A percentile compares a stretch with the other conserved stretches of the same genome.
Conservation (phyloP, 2,329 filamentous ascomycete species). For the Endoconidiophora polonica region DNA sequence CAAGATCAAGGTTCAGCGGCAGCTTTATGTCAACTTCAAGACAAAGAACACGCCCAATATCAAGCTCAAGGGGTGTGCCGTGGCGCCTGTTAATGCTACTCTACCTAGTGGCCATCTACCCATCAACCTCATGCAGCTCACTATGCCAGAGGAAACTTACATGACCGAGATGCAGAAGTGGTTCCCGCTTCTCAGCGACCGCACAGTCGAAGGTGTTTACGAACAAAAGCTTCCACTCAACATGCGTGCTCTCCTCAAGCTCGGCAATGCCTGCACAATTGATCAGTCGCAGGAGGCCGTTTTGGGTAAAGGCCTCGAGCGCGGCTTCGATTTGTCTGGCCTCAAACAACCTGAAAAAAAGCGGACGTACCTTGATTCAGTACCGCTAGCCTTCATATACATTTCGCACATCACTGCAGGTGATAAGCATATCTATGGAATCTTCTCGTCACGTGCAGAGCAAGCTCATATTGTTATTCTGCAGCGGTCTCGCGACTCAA, state of each 20-base stretch:
- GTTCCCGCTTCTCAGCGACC: slow-evolving; percentile 13
- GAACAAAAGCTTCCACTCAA: slow-evolving; percentile 83
- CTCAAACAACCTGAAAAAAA: slow-evolving; percentile 51
- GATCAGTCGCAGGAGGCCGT: slow-evolving; percentile 83
- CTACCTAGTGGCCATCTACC: slow-evolving; percentile 91
- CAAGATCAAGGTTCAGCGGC: slow-evolving; percentile 75
- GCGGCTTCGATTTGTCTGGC: slow-evolving; percentile 74
- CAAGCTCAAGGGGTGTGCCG: slow-evolving; percentile 59
- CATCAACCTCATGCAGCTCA: slow-evolving; percentile 84
- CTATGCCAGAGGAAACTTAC: slow-evolving; percentile 75
- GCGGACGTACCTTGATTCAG: slow-evolving; percentile 55
- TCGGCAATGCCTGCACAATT: slow-evolving; percentile 85
- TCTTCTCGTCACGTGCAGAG: slow-evolving; percentile 70
- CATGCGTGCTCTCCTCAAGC: slow-evolving; percentile 68
- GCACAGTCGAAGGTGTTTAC: slow-evolving; percentile 76
- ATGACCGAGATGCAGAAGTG: slow-evolving; percentile 48
- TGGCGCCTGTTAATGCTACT: slow-evolving; percentile 85
- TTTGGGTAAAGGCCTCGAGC: slow-evolving; percentile 78
- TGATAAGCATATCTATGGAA: slow-evolving; percentile 79
- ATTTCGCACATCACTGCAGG: slow-evolving; percentile 84
- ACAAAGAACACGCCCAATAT: slow-evolving; percentile 75
- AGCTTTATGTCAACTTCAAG: slow-evolving; percentile 85
- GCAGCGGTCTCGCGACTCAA: slow-evolving; percentile 60
- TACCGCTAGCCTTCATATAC: slow-evolving; percentile 69
- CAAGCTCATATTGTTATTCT: slow-evolving; percentile 81